These are phyloP conservation scores for Solanum hybrid DNA, from an alignment of 305 asterid genomes.

Conservation along the genomic window DNA sequence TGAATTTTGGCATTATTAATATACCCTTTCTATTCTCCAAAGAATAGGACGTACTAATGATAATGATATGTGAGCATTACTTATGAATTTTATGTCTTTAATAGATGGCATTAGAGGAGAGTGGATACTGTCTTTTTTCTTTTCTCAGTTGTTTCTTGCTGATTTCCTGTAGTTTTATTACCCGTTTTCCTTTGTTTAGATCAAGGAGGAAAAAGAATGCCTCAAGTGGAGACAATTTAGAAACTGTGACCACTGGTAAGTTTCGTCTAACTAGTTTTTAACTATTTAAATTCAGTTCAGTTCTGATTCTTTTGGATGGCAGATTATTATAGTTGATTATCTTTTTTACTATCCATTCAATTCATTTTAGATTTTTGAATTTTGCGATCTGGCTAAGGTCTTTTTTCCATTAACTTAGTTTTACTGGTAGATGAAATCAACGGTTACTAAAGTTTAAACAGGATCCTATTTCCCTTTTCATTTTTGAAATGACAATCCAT, in stretches of 20 bases:
- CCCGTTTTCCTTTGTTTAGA: conserved; percentile 25
- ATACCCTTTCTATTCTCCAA: not conserved
- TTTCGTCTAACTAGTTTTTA: not conserved
- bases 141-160: not conserved
- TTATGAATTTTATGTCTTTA: not conserved
- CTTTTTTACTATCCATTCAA: not conserved
- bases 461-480: not conserved
- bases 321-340: not conserved
- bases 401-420: not conserved
- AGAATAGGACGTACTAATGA: not conserved
- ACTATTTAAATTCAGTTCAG: not conserved
- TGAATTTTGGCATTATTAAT: not conserved
- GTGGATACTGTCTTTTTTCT: not conserved
- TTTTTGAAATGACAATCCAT: not conserved
- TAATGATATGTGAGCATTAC: not conserved
- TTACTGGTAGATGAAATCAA: not conserved
- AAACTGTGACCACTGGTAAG: conserved; percentile 50
- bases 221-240: conserved; percentile 58
- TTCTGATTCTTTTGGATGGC: not conserved
- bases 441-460: not conserved
- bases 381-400: not conserved
- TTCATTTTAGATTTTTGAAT: not conserved
- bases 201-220: conserved; percentile 82
- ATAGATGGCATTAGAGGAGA: not conserved
- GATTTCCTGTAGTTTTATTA: not conserved